Evolutionary conservation across 164 flowering plant species (phyloP).

Genomic region (Aristolochia californica): DNA sequence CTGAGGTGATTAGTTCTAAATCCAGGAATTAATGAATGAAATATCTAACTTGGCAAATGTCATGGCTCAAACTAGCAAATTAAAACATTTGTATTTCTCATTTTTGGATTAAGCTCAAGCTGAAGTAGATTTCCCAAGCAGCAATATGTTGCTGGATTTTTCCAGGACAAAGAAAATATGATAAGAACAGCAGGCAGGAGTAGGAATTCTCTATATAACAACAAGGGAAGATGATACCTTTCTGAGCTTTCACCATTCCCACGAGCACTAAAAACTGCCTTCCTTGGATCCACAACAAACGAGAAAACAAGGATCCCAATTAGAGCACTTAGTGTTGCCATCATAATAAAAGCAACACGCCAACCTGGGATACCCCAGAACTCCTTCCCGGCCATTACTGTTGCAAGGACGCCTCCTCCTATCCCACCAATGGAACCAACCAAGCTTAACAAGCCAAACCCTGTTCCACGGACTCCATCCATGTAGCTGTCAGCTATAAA

Average conservation of each 20-base stretch:
- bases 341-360: constrained; percentile 76
- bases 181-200: no score
- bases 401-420: constrained; percentile 87
- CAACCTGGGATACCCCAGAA: constrained; percentile 78
- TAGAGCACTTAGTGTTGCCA: constrained; percentile 64
- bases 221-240: constrained; percentile 31
- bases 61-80: no score
- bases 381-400: constrained; percentile 78
- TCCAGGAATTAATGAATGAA: no score
- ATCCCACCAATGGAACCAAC: constrained; percentile 83
- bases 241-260: constrained; percentile 18
- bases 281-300: constrained; percentile 79
- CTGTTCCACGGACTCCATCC: constrained; percentile 80
- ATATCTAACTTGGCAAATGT: no score
- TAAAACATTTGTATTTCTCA: no score
- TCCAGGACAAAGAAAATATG: no score
- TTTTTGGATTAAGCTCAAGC: no score
- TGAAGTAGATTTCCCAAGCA: no score
- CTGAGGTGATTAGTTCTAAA: neutral
- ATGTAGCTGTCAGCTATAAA: constrained; percentile 85
- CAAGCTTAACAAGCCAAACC: constrained; percentile 71
- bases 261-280: constrained; percentile 7
- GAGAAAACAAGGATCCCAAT: constrained; percentile 70
- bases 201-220: neutral
- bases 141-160: no score